phyloP scores from a whole-genome alignment of 129 eudicot genomes.

The Centrapalus pauciflorus region DNA sequence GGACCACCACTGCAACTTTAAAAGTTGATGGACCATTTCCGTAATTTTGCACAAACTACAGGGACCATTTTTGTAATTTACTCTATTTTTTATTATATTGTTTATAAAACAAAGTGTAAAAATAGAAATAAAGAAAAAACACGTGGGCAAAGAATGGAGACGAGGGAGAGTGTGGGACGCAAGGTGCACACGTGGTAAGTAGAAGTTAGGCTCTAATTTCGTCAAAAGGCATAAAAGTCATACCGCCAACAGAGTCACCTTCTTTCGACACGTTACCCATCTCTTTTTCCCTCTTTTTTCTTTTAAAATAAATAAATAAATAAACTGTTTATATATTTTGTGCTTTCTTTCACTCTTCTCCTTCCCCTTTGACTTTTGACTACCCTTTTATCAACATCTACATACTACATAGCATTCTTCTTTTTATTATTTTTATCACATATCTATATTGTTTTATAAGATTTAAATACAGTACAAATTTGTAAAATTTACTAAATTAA shows the following conservation, averaged over 20 bases:
- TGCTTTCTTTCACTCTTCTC: conserved; percentile 34
- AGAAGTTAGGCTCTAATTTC: conserved; percentile 29
- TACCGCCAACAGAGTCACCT: not conserved
- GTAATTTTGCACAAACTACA: too few species aligned
- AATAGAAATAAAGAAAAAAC: not conserved
- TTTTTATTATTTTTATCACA: not conserved
- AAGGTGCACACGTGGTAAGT: conserved; percentile 35
- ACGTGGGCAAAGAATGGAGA: conserved; percentile 3
- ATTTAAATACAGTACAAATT: too few species aligned
- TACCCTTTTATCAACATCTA: conserved; percentile 5
- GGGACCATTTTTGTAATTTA: too few species aligned
- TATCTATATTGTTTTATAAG: not conserved
- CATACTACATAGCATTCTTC: too few species aligned
- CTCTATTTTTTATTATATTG: too few species aligned
- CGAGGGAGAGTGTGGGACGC: not conserved
- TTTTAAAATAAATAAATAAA: not conserved
- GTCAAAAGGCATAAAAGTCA: conserved; percentile 14
- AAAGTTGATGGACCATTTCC: too few species aligned
- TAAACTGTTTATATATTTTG: conserved; percentile 15
- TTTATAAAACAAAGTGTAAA: too few species aligned
- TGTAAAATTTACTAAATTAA: too few species aligned
- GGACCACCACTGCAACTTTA: too few species aligned
- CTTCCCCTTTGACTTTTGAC: conserved; percentile 29
- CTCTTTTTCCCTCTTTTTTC: not conserved
- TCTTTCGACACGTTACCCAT: conserved; percentile 22